Conservation (phyloP, 108 stramenopile genomes). For the Epipyxis sp. region DNA sequence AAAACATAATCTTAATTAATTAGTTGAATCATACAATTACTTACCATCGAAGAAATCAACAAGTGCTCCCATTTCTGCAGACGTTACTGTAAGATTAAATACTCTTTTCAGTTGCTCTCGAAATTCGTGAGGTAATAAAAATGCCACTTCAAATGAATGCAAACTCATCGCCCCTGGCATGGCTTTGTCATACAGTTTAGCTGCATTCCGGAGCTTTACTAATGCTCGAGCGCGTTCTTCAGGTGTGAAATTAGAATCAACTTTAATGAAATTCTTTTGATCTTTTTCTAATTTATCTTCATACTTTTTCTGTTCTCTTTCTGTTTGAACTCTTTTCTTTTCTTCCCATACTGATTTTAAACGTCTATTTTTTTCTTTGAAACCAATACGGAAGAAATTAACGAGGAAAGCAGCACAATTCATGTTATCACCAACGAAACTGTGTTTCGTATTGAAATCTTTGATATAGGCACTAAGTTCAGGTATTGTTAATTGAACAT, state of each 20-base stretch:
- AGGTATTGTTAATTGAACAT: not conserved
- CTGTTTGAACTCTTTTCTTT: not conserved
- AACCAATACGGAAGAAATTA: slow-evolving; percentile 26
- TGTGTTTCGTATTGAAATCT: not conserved
- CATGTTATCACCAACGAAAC: not conserved
- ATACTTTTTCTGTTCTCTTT: not conserved
- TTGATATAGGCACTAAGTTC: slow-evolving; percentile 24
- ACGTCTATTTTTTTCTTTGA: not conserved
- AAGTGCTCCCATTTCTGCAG: slow-evolving; percentile 26
- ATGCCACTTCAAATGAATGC: slow-evolving; percentile 30
- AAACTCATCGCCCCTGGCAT: slow-evolving; percentile 21
- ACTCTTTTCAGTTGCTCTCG: slow-evolving; percentile 21
- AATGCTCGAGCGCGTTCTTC: slow-evolving; percentile 10
- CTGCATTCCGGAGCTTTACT: slow-evolving; percentile 11
- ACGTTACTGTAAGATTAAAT: slow-evolving; percentile 20
- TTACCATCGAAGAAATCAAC: slow-evolving; percentile 23
- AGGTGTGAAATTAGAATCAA: slow-evolving; percentile 18
- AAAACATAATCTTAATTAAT: too few species aligned
- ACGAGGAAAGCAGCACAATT: slow-evolving; percentile 19
- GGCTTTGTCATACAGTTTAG: slow-evolving; percentile 20
- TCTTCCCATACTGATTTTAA: not conserved
- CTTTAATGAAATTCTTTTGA: not conserved
- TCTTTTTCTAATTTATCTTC: slow-evolving; percentile 6
- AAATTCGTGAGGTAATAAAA: slow-evolving; percentile 10
- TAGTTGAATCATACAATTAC: not conserved